Evolutionary conservation across 2,329 filamentous ascomycete species (phyloP).

Genomic region (Anthostomella pinea): DNA sequence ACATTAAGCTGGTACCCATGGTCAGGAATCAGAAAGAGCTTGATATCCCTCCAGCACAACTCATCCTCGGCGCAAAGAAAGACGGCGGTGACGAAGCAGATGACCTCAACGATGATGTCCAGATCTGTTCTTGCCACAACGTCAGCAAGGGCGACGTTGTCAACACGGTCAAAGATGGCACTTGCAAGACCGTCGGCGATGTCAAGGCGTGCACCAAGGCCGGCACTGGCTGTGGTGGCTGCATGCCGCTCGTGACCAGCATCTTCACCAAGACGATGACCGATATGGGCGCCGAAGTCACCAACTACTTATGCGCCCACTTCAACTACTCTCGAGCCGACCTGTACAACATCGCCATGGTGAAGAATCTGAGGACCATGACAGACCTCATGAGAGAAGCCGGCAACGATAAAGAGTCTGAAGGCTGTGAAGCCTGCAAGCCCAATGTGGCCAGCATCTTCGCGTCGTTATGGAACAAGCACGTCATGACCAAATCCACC

Average conservation of each 20-base stretch:
- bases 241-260: constrained; percentile 81
- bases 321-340: constrained; percentile 82
- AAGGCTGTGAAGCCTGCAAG: constrained; percentile 86
- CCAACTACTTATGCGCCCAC: constrained; percentile 81
- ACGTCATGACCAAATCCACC: constrained; percentile 68
- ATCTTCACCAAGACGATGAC: constrained; percentile 91
- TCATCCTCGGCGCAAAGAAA: constrained; percentile 76
- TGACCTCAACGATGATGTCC: constrained; percentile 79
- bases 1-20: constrained; percentile 83
- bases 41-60: constrained; percentile 73
- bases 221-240: constrained; percentile 86
- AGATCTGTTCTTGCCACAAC: constrained; percentile 92
- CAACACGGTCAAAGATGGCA: constrained; percentile 69
- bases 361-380: constrained; percentile 73
- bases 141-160: constrained; percentile 82
- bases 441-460: constrained; percentile 79
- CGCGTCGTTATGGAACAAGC: constrained; percentile 77
- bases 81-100: constrained; percentile 71
- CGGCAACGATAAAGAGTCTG: constrained; percentile 67
- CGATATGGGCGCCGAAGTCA: constrained; percentile 81
- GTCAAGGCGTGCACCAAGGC: constrained; percentile 90
- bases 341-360: constrained; percentile 84
- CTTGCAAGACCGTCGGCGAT: constrained; percentile 76
- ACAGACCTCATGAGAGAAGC: constrained; percentile 73
- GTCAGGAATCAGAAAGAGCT: constrained; percentile 80